Conservation (phyloP, 2,329 filamentous ascomycete genomes). For the Hysterium pulicare region DNA sequence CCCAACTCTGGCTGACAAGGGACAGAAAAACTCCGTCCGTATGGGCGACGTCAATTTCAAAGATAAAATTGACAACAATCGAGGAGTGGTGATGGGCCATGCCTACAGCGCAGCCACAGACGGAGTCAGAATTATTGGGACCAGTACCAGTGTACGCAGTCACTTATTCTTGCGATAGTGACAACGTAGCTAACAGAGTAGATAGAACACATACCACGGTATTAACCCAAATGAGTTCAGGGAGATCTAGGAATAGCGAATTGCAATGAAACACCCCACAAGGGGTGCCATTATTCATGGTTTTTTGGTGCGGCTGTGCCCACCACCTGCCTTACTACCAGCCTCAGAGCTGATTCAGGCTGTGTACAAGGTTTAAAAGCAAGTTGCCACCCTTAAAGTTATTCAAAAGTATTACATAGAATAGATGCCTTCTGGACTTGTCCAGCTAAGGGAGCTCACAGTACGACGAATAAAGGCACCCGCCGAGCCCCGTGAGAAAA, state of each 20-base stretch:
- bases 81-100: slow-evolving; percentile 10
- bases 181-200: neutral
- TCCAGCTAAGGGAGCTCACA: too few species aligned
- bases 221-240: slow-evolving; percentile 1
- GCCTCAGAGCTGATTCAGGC: too few species aligned
- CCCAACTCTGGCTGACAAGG: slow-evolving; percentile 4
- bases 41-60: slow-evolving; percentile 10
- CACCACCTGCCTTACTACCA: too few species aligned
- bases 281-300: too few species aligned
- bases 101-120: slow-evolving; percentile 9
- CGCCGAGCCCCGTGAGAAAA: too few species aligned
- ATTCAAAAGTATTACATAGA: too few species aligned
- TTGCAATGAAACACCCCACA: neutral
- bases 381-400: too few species aligned
- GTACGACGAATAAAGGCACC: too few species aligned
- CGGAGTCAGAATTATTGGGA: slow-evolving; percentile 10
- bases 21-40: slow-evolving; percentile 6
- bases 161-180: neutral
- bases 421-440: too few species aligned
- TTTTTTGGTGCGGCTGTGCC: too few species aligned
- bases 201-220: slow-evolving; percentile 1
- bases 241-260: neutral
- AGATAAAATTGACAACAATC: slow-evolving; percentile 11
- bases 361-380: too few species aligned
- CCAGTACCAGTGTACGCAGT: slow-evolving; percentile 6